Evolutionary conservation across 1,284 basidiomycete species (phyloP).

Genomic region (Cutaneotrichosporon sp.): DNA sequence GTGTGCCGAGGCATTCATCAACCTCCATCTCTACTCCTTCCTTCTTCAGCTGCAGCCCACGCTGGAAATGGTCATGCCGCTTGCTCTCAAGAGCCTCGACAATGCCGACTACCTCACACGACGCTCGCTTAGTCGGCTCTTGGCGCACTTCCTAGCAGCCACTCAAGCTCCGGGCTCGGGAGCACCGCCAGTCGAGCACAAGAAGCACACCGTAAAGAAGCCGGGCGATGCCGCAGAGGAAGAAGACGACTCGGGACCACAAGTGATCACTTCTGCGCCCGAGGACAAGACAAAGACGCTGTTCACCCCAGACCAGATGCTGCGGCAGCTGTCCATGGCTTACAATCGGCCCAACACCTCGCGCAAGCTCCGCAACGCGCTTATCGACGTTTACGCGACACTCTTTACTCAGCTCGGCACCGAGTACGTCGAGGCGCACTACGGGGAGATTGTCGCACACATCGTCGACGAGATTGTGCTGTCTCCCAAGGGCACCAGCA

Average conservation of each 20-base stretch:
- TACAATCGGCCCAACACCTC: constrained; percentile 69
- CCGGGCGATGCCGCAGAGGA: constrained; percentile 57
- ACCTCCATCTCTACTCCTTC: constrained; percentile 31
- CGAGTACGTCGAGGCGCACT: constrained; percentile 76
- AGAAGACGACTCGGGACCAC: constrained; percentile 56
- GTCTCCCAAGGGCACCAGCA: constrained; percentile 52
- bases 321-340: constrained; percentile 66
- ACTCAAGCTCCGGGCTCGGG: constrained; percentile 70
- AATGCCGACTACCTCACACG: constrained; percentile 77
- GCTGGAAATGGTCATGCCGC: constrained; percentile 49
- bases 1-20: constrained; percentile 56
- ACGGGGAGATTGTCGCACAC: constrained; percentile 71
- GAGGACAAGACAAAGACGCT: constrained; percentile 64
- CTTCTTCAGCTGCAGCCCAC: constrained; percentile 32
- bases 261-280: constrained; percentile 51
- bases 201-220: constrained; percentile 58
- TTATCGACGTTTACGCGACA: constrained; percentile 83
- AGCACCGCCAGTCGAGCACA: constrained; percentile 46
- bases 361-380: constrained; percentile 69
- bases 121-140: constrained; percentile 67
- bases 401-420: constrained; percentile 70
- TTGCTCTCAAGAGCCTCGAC: constrained; percentile 73
- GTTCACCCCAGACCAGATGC: constrained; percentile 72
- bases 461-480: constrained; percentile 70
- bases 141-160: constrained; percentile 75